A percentile compares a stretch with the other conserved stretches of the same genome.
Evolutionary conservation across 2,329 filamentous ascomycete species (phyloP).

Genomic region (Cladosporium sp.): DNA sequence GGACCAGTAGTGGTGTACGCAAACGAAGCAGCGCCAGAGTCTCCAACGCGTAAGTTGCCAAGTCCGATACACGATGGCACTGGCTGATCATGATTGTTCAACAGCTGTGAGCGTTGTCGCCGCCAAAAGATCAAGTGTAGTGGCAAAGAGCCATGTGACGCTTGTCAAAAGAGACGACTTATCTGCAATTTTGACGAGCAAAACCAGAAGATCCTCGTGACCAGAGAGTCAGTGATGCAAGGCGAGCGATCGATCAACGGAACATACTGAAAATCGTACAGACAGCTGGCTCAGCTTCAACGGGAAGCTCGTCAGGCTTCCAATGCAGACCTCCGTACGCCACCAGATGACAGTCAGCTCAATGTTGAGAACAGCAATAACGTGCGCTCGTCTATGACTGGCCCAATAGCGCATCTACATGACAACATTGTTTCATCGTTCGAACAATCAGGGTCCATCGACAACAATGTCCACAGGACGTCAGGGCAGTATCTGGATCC

Average conservation of each 20-base stretch:
- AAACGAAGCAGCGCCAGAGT: conserved; percentile 6
- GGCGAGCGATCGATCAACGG: not conserved
- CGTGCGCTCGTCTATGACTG: not conserved
- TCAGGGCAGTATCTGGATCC: not conserved
- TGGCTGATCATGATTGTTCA: not conserved
- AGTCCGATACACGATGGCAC: not conserved
- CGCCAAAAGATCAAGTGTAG: conserved; percentile 46
- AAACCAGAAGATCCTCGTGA: conserved; percentile 49
- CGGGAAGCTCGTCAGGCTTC: conserved; percentile 14
- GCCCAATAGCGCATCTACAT: not conserved
- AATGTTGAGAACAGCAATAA: not conserved
- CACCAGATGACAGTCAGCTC: not conserved
- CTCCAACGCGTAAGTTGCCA: conserved; percentile 6
- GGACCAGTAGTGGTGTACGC: conserved; percentile 6
- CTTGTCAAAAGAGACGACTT: conserved; percentile 42
- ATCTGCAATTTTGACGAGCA: conserved; percentile 42
- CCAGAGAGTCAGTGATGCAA: conserved; percentile 26
- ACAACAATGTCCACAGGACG: not conserved
- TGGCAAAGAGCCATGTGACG: conserved; percentile 40
- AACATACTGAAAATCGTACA: conserved; percentile 6
- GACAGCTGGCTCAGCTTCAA: conserved; percentile 19
- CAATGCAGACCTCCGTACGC: not conserved
- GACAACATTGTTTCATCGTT: not conserved
- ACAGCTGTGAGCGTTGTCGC: conserved; percentile 43
- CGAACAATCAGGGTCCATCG: not conserved